Evolutionary conservation across 1,284 basidiomycete genomes (phyloP), one percentile per base, ranked within the genome.

Genomic region (Xerocomus amazonicus): DNA sequence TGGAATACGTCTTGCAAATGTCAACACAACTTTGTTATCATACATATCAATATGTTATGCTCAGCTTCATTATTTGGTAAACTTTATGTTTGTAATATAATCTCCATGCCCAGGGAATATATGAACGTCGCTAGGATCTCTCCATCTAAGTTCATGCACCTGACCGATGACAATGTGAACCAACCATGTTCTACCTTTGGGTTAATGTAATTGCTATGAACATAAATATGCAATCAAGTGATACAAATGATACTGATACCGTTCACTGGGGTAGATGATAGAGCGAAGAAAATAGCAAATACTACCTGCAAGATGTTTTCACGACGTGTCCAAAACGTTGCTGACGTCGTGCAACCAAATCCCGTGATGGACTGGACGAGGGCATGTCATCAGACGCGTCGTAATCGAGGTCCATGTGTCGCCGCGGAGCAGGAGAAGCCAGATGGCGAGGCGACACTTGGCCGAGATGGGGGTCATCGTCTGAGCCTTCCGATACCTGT

Each of bases 381-480:
- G 69, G 66, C 48, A 62, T 48, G 45, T 78, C 79, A 57, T 79
- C 79, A 58, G 73, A 72, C 7, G 63, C 59, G 48, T 75, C 70
- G 34, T 65, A 61, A 27, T 67, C 61, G 17, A 55, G 47, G 42
- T 60, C 57, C 50, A 64, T 55, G n/a, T 66, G 45, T 36, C 74
- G 74, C 36, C 71, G 75, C 28, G 74, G 67, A 23, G 70, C 73
- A 7, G 84, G 84, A 8, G 84, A 87, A 36, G 80, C 76, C 26
- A 87, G 63, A 56, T 81, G 81, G 52, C 78, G 76, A 19, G 84
- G 83, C 0, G 83, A 85, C n/a, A 84, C 80, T 63, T 84, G 80
- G 1, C 83, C 82, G 23, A 79, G 52, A 55, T 73, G 73, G 1
- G 74, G 76, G 14, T 83, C 78, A 51, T 87, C 83, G 55, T 87